Conservation (phyloP, 1,284 basidiomycete species). For the Moniliella sp. region DNA sequence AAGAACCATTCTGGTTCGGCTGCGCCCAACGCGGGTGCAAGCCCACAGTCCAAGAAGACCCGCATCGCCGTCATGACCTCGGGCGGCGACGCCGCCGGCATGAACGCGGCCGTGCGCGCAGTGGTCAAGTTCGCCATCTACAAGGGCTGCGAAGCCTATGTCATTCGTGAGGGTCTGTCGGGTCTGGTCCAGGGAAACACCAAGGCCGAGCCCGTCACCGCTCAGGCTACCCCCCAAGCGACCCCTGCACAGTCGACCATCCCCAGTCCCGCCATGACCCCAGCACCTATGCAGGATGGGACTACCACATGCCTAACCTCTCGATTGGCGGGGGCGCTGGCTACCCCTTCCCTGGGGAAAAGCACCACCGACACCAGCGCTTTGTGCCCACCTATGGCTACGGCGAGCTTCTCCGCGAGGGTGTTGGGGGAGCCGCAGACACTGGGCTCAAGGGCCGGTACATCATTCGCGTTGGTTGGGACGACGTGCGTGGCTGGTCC, state of each 20-base stretch:
- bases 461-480: conserved; percentile 91
- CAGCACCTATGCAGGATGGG: conserved; percentile 3
- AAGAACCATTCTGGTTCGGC: no score
- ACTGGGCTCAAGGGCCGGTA: conserved; percentile 58
- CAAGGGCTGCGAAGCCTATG: conserved; percentile 43
- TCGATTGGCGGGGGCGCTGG: conserved; percentile 10
- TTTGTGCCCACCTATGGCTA: conserved; percentile 65
- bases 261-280: conserved; percentile 15
- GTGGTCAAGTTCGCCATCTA: conserved; percentile 31
- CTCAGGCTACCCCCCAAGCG: not conserved
- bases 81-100: conserved; percentile 82
- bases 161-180: conserved; percentile 73
- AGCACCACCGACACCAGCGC: no score
- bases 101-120: conserved; percentile 29
- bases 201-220: conserved; percentile 1
- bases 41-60: no score
- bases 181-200: conserved; percentile 50
- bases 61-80: conserved; percentile 84
- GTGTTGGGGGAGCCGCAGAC: conserved; percentile 55
- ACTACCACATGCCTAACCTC: conserved; percentile 15
- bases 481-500: conserved; percentile 88
- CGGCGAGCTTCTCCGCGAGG: conserved; percentile 66
- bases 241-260: not conserved
- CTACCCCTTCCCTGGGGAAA: no score
- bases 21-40: no score